Conservation (phyloP, 179 eudicot species). For the Vitellaria paradoxa region DNA sequence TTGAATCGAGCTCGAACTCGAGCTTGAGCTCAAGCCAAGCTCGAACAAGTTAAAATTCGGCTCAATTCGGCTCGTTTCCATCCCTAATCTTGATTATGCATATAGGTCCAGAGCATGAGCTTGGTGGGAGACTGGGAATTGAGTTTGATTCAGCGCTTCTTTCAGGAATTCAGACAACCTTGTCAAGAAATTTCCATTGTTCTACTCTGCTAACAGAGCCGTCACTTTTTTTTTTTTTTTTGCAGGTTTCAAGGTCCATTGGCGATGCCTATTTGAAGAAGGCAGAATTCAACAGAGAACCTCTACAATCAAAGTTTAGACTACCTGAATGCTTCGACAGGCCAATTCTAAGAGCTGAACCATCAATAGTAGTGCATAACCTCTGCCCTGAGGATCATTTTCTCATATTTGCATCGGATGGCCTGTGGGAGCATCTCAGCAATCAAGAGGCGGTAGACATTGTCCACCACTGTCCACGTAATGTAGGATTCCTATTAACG, state of each 20-base stretch:
- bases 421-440: conserved; percentile 79
- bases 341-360: conserved; percentile 67
- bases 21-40: too few species aligned
- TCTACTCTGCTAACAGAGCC: neutral
- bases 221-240: neutral
- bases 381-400: conserved; percentile 57
- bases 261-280: conserved; percentile 82
- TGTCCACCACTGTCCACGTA: conserved; percentile 47
- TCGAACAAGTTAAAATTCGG: too few species aligned
- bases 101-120: too few species aligned
- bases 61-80: too few species aligned
- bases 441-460: conserved; percentile 77
- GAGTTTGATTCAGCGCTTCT: neutral
- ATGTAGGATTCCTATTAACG: conserved; percentile 36
- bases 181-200: neutral
- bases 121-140: neutral
- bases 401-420: conserved; percentile 79
- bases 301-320: conserved; percentile 48
- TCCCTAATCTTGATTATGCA: too few species aligned
- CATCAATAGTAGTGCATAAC: conserved; percentile 40
- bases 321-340: conserved; percentile 43
- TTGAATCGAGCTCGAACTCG: too few species aligned
- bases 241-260: conserved; percentile 70
- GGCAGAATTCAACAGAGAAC: conserved; percentile 59
- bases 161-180: neutral